A percentile compares a stretch with the other conserved stretches of the same genome.
Evolutionary conservation across 2,329 filamentous ascomycete genomes (phyloP).

Genomic region (Scopulariopsis brevicaulis): DNA sequence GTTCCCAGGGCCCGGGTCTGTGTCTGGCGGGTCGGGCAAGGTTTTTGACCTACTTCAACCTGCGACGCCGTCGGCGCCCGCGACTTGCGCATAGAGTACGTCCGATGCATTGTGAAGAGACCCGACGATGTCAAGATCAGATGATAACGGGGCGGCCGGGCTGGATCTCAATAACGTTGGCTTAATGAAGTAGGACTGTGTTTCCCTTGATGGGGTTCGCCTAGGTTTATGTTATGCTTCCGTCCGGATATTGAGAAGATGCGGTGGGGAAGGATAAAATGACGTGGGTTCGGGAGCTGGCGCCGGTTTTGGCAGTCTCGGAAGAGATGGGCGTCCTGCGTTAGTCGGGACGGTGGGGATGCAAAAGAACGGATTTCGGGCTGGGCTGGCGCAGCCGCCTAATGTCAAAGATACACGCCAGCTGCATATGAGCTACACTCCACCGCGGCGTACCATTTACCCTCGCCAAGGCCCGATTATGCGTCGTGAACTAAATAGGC

Average conservation of each 20-base stretch:
- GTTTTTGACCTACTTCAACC: conserved; percentile 35
- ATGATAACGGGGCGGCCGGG: not conserved
- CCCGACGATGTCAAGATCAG: not conserved
- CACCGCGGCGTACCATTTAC: not conserved
- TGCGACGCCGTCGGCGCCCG: conserved; percentile 88
- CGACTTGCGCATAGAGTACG: conserved; percentile 96
- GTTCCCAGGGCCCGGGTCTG: too few relatives aligned
- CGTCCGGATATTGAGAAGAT: not conserved
- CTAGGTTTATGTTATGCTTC: not conserved
- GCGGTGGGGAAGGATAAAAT: not conserved
- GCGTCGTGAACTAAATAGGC: not conserved
- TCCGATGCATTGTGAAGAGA: conserved; percentile 74
- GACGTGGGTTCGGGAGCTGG: not conserved
- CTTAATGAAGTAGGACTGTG: not conserved
- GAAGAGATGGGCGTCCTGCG: too few relatives aligned
- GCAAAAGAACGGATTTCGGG: not conserved
- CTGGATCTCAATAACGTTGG: not conserved
- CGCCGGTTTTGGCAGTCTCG: not conserved
- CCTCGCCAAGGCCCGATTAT: not conserved
- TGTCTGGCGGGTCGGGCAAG: not conserved
- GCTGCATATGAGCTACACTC: too few relatives aligned
- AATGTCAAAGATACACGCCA: not conserved
- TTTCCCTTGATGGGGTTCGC: not conserved
- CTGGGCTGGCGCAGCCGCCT: not conserved
- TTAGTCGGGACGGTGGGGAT: not conserved